Evolutionary conservation across 2,329 filamentous ascomycete genomes (phyloP), one percentile per base, ranked within the genome.

Genomic region (Claviceps cyperi): DNA sequence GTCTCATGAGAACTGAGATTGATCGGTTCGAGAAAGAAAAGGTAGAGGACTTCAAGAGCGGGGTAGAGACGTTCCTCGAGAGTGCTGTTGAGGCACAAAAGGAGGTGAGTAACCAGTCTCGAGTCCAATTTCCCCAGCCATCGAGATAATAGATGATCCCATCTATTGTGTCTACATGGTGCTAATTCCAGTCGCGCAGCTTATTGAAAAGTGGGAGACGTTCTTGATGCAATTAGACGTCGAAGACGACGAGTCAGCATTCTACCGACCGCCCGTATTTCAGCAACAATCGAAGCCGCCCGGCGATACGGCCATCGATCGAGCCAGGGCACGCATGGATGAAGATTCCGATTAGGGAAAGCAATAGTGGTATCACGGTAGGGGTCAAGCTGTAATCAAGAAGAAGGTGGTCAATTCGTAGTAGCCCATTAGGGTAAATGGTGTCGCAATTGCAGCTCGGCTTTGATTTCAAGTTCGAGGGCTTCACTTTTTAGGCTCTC

Each of bases 31-130:
- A 98, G 70, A 80, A 79, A 59, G 92, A 98, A 69, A 98, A 98
- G 73, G 92, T 98, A 3, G 92, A 98, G 64, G 92, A 98, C 64
- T 98, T 98, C 68, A 98, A 98, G 74, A 92, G 86, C 54, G 91
- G 90, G 0, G 90, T 98, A 2, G 92, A 98, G 71, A 98, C 92
- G 1, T 98, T 95, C 68, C 68, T 98, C 59, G 92, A 98, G 72
- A 90, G 92, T 61, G 88, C 92, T 3, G 89, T 98, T 4, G 92
- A 98, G 69, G 92, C 91, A 50, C 92, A 98, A 71, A 98, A 98
- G 69, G 92, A 98, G 83, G 91, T 92, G 65, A 66, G 78, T 9
- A 9, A 7, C 22, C 17, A 19, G 19, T 21, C 37, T 2, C 5
- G 22, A n/a, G 8, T 15, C 15, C 38, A 47, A 59, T 62, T 54